A percentile compares a stretch with the other conserved stretches of the same genome.
Conservation (phyloP, 1,139 yeast genomes). For the Debaryomycetaceae sp. region DNA sequence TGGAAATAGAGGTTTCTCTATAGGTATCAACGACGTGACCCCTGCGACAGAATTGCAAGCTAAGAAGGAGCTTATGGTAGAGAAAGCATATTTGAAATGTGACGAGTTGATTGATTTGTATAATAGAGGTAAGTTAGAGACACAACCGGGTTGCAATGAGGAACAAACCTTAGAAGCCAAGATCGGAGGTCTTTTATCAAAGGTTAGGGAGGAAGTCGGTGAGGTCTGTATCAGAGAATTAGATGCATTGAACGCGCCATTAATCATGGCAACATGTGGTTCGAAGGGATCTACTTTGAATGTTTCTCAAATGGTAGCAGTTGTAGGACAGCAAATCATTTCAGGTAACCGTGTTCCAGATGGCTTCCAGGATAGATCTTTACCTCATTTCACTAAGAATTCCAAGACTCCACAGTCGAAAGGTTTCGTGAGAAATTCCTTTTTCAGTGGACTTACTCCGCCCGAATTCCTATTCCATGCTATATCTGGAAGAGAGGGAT, state of each 20-base stretch:
- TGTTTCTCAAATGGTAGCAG: conserved; percentile 99
- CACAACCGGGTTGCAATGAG: conserved; percentile 99
- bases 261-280: conserved; percentile 99
- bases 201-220: conserved; percentile 98
- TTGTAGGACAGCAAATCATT: conserved; percentile 98
- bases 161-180: conserved; percentile 98
- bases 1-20: conserved; percentile 94
- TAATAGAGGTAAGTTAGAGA: conserved; percentile 85
- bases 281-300: conserved; percentile 97
- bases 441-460: conserved; percentile 89
- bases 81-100: conserved; percentile 85
- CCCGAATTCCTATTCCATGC: conserved; percentile 98
- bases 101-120: conserved; percentile 82
- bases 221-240: conserved; percentile 93
- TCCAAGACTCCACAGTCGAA: conserved; percentile 97
- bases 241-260: conserved; percentile 89
- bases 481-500: conserved; percentile 98
- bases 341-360: conserved; percentile 99
- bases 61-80: conserved; percentile 86
- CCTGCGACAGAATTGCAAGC: conserved; percentile 77
- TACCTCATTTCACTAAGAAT: conserved; percentile 94
- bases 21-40: conserved; percentile 96
- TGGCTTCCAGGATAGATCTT: conserved; percentile 97
- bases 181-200: conserved; percentile 92
- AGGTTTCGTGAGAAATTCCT: conserved; percentile 96